A percentile compares a stretch with the other conserved stretches of the same genome.
Conservation (phyloP, 805 yeast genomes). For the Teunomyces panamensis region DNA sequence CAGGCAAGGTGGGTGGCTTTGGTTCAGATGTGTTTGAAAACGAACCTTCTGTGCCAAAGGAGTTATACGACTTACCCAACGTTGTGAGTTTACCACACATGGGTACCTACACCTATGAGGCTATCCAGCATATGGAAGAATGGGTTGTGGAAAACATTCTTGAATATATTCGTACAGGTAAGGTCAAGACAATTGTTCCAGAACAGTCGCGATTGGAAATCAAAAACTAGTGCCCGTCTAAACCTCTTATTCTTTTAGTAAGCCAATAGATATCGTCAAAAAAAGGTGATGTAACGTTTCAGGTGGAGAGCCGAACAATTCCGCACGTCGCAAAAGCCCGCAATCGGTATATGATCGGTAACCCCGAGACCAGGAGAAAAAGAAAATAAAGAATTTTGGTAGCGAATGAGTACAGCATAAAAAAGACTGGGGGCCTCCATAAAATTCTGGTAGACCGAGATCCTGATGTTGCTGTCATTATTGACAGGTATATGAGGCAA, state of each 20-base stretch:
- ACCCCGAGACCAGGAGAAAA: not conserved
- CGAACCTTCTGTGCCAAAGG: slow-evolving; percentile 70
- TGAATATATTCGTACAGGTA: slow-evolving; percentile 59
- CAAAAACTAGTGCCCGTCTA: not conserved
- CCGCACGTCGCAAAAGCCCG: slow-evolving; percentile 1
- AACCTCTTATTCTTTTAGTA: not conserved
- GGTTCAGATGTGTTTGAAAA: slow-evolving; percentile 76
- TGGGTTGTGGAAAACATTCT: slow-evolving; percentile 68
- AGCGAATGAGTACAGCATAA: too few species aligned
- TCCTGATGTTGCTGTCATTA: too few species aligned
- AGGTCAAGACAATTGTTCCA: slow-evolving; percentile 75
- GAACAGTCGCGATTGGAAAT: slow-evolving; percentile 50
- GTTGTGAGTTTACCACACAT: slow-evolving; percentile 83
- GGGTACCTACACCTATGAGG: slow-evolving; percentile 80
- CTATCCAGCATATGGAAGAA: slow-evolving; percentile 77
- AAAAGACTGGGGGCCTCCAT: too few species aligned
- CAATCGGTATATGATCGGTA: not conserved
- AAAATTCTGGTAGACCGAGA: too few species aligned
- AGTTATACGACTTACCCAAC: slow-evolving; percentile 58
- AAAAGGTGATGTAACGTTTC: slow-evolving; percentile 10
- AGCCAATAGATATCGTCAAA: slow-evolving; percentile 5
- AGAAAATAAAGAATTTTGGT: not conserved
- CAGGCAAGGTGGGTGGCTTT: slow-evolving; percentile 63
- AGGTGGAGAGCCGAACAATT: not conserved
- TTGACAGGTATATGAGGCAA: too few species aligned